Conservation (phyloP, 495 filamentous ascomycete species). For the Trichoderma erinaceum region DNA sequence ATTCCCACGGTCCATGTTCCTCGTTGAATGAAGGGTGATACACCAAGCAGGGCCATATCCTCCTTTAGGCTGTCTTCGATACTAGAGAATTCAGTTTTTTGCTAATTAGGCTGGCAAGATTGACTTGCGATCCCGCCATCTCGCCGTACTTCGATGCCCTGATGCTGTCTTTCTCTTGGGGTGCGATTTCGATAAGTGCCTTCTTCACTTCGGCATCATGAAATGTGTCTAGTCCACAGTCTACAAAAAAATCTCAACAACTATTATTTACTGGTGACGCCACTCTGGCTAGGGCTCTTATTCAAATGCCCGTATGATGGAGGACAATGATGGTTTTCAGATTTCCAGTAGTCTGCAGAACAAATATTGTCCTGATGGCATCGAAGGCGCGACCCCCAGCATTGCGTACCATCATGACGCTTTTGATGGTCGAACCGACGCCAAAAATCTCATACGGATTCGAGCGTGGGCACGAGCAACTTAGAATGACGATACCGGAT, state of each 20-base stretch:
- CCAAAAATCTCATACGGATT: slow-evolving; percentile 30
- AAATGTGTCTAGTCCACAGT: slow-evolving; percentile 30
- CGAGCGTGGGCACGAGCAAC: slow-evolving; percentile 27
- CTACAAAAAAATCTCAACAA: slow-evolving; percentile 22
- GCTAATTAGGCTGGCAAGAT: too few relatives aligned
- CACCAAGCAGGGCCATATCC: slow-evolving; percentile 23
- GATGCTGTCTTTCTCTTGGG: slow-evolving; percentile 21
- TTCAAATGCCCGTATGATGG: not conserved
- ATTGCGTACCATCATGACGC: slow-evolving; percentile 27
- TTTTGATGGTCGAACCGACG: slow-evolving; percentile 23
- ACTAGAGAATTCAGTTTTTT: too few relatives aligned
- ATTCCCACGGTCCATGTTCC: slow-evolving; percentile 26
- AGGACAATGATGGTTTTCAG: slow-evolving; percentile 25
- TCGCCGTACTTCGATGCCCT: slow-evolving; percentile 26
- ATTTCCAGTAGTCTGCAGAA: slow-evolving; percentile 24
- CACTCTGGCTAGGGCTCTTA: not conserved
- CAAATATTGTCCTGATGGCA: slow-evolving; percentile 25
- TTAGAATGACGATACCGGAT: slow-evolving; percentile 18
- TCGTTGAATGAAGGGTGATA: slow-evolving; percentile 27
- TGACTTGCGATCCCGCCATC: slow-evolving; percentile 22
- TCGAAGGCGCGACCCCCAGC: slow-evolving; percentile 27
- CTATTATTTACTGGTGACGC: too few relatives aligned
- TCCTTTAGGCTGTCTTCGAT: slow-evolving; percentile 28
- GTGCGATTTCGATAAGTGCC: slow-evolving; percentile 22
- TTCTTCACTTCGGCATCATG: slow-evolving; percentile 24